Percentiles rank a stretch among this genome's conserved stretches.
Conservation (phyloP, 192 early-diverging fungal species). For the Geranomyces michiganensis region DNA sequence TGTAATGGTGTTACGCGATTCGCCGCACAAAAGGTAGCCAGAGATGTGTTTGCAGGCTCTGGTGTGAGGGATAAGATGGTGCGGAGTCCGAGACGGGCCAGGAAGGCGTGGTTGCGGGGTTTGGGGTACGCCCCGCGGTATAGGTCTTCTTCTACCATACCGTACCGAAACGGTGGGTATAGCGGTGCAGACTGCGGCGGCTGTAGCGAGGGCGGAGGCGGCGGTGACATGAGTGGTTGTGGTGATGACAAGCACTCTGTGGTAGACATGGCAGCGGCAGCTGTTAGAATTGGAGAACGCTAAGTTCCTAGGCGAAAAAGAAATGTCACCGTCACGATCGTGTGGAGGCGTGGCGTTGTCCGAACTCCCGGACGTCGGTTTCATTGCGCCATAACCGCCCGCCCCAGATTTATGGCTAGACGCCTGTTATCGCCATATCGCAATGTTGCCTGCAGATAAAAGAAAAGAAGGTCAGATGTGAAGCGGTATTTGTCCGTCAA, state of each 20-base stretch:
- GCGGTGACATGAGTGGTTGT: too few relatives aligned
- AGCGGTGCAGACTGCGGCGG: conserved; percentile 33
- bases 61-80: conserved; percentile 90
- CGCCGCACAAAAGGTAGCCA: conserved; percentile 65
- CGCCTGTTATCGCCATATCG: too few relatives aligned
- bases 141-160: conserved; percentile 78
- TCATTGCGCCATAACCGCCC: too few relatives aligned
- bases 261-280: too few relatives aligned
- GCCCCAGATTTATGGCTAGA: too few relatives aligned
- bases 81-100: conserved; percentile 66
- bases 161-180: conserved; percentile 84
- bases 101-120: conserved; percentile 80
- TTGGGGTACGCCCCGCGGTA: conserved; percentile 91
- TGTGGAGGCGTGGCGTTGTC: too few relatives aligned
- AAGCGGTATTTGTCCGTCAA: not conserved
- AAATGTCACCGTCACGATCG: too few relatives aligned
- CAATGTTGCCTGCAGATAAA: conserved; percentile 23
- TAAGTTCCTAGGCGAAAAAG: too few relatives aligned
- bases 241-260: too few relatives aligned
- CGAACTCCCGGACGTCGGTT: too few relatives aligned
- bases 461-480: conserved; percentile 28
- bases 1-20: conserved; percentile 70
- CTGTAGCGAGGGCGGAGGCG: too few relatives aligned
- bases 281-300: too few relatives aligned
- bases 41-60: conserved; percentile 60